Evolutionary conservation across 2,329 filamentous ascomycete genomes (phyloP).

Genomic region (Nigrospora osmanthi): DNA sequence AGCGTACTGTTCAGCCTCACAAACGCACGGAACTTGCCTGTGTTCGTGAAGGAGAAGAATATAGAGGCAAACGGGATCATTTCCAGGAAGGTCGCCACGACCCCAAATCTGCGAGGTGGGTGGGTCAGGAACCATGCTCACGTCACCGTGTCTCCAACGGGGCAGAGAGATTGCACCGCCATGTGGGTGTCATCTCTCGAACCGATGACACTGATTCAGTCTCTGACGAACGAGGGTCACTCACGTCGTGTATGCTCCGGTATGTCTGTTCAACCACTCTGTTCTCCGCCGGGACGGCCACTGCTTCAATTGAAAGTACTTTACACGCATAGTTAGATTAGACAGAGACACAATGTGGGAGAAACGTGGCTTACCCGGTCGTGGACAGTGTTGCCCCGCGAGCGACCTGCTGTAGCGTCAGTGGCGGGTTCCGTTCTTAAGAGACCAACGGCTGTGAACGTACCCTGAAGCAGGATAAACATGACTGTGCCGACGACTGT

Average conservation of each 20-base stretch:
- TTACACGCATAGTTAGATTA: constrained; percentile 39
- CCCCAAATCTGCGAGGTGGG: constrained; percentile 52
- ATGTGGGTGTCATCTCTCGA: no score
- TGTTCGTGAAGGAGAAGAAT: constrained; percentile 84
- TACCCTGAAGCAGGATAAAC: constrained; percentile 71
- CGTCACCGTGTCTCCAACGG: background rate
- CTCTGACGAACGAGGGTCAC: constrained; percentile 19
- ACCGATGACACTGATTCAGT: no score
- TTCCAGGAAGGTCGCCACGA: constrained; percentile 71
- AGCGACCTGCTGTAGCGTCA: constrained; percentile 28
- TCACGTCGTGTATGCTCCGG: constrained; percentile 75
- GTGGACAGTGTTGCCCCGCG: constrained; percentile 41
- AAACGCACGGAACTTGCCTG: constrained; percentile 36
- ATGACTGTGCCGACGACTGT: constrained; percentile 69
- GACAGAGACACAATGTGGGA: constrained; percentile 2
- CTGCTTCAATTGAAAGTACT: constrained; percentile 89
- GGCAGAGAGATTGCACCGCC: no score
- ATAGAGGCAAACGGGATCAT: constrained; percentile 78
- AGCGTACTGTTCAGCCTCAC: background rate
- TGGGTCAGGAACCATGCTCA: background rate
- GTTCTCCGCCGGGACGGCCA: constrained; percentile 61
- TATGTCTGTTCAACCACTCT: constrained; percentile 62
- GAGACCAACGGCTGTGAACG: background rate
- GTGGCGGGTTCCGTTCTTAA: background rate
- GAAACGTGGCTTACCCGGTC: constrained; percentile 35